Percentiles rank a stretch among this genome's conserved stretches.
phyloP scores from a whole-genome alignment of 1,139 yeast species.

The Blastobotrys apis region DNA sequence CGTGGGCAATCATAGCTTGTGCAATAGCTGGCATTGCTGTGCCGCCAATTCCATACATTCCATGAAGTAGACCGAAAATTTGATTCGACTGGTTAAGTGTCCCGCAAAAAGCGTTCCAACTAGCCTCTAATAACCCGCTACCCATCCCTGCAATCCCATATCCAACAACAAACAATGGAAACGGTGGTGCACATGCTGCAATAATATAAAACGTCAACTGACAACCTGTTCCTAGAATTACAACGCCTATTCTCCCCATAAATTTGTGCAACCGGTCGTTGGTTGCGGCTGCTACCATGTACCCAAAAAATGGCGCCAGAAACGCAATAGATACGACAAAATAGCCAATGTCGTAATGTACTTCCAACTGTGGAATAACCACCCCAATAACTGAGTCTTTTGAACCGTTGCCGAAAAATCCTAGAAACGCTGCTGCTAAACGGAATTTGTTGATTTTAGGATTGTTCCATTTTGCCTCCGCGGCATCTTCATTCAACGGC shows the following conservation, averaged over 20 bases:
- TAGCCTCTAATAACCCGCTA: conserved; percentile 50
- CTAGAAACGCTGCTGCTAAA: conserved; percentile 20
- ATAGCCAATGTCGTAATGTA: conserved; percentile 27
- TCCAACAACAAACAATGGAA: conserved; percentile 44
- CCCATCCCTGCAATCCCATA: conserved; percentile 60
- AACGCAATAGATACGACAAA: conserved; percentile 30
- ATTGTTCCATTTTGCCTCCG: conserved; percentile 13
- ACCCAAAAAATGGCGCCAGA: conserved; percentile 35
- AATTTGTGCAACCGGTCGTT: conserved; percentile 38
- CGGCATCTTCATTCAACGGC: not conserved
- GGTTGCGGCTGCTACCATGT: conserved; percentile 36
- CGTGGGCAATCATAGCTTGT: conserved; percentile 47
- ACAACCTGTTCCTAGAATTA: conserved; percentile 38
- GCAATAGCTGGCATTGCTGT: conserved; percentile 54
- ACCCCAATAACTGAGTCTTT: conserved; percentile 23
- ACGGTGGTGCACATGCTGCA: conserved; percentile 41
- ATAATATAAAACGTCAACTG: conserved; percentile 42
- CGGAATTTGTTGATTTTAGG: conserved; percentile 28
- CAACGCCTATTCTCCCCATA: conserved; percentile 42
- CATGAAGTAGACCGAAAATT: conserved; percentile 53
- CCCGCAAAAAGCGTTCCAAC: conserved; percentile 54
- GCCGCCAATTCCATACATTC: conserved; percentile 60
- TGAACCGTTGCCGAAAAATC: conserved; percentile 22
- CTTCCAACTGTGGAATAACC: conserved; percentile 21
- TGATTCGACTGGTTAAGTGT: conserved; percentile 46